Evolutionary conservation across 176 grass and related monocot genomes (phyloP), one percentile per base, ranked within the genome.

Genomic region (Oryza rufipogon): DNA sequence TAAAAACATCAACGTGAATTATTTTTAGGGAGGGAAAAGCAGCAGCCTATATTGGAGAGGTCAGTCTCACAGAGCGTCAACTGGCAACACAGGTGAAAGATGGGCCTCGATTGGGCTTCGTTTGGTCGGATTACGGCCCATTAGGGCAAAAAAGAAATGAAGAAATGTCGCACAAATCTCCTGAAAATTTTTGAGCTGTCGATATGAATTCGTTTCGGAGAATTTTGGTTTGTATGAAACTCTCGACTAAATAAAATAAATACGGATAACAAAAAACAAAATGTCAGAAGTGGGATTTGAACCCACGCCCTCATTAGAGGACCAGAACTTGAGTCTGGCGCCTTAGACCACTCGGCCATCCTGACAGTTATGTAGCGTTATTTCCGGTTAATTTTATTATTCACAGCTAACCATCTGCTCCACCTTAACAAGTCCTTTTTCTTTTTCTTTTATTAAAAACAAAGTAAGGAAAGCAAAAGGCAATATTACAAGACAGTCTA

Each of bases 321-420:
- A 92, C 89, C 92, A 94, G 84, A 94, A 94, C 89, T 97, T 97
- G 95, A 97, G 91, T 97, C 92, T 95, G 95, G 92, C 92, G 95
- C 91, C 87, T 93, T 95, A 97, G 95, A 97, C 92, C 95, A 92
- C 49, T 52, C 49, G 49, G 49, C 49, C 49, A 52, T 52, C 49
- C 49, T 52, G 49, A 52, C 49, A 4, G 0, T 4, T 0, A 4
- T 12, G 47, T 0, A 2, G 0, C 2, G 3, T 48, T 48, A 8
- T 45, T 45, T 10, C 8, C 9, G 1, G 8, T 45, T 45, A 45
- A 0, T 45, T 45, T 45, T 45, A 0, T 45, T 45, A 45, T 45
- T 36, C 5, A 32, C 2, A 32, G 2, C 30, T 32, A 32, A 32
- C 34, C 0, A 36, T 36, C 34, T 36, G 34, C 34, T 5, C 5